Base-by-base conservation (phyloP, 352 stramenopile genomes). In the Phytophthora hibernalis region DNA sequence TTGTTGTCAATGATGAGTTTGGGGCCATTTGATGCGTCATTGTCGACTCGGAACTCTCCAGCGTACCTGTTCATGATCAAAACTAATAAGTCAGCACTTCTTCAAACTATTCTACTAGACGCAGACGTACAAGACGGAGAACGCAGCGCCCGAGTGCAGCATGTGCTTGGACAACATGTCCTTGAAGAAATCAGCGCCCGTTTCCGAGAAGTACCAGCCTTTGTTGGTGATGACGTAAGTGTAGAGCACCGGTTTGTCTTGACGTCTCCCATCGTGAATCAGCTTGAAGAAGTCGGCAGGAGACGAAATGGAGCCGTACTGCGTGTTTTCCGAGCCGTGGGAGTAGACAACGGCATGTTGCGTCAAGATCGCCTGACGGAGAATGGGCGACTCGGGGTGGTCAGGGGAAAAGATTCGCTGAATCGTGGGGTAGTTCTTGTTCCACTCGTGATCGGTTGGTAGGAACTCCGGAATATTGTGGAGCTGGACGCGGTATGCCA, bases 1-100 rank as follows among this genome's bases (percentile, higher is more conserved):
- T 78, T 70, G 53, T 78, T 78, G 66, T 78, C 70, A 20, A 78
- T 72, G 11, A 78, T 35, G 2, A 78, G 66, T 21, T 69, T 78
- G 18, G 38, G 24, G 0, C 60, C 61, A 16, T 57, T 43, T 7
- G 61, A 50, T 11, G n/a, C 13, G 8, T 48, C 24, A 15, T 31
- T 54, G 22, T 75, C 47, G 2, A 78, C 53, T 31, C 52, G 61
- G 49, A 78, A 78, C 40, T 78, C 70, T 13, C 69, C 69, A 4
- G 69, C 68, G 12, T 76, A 76, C 21, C 54, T 74, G 49, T 15
- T 20, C 18, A 35, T n/a, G 47, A 48, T 12, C 13, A 28, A 20
- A 58, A 24, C 5, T 31, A 18, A 28, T 40, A 20, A 20, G 37
- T 43, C 16, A 43, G 37, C 16, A 43, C 1, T 21, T 43, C 37